Evolutionary conservation across 306 rosid species (phyloP).

Genomic region (Prunus padus): DNA sequence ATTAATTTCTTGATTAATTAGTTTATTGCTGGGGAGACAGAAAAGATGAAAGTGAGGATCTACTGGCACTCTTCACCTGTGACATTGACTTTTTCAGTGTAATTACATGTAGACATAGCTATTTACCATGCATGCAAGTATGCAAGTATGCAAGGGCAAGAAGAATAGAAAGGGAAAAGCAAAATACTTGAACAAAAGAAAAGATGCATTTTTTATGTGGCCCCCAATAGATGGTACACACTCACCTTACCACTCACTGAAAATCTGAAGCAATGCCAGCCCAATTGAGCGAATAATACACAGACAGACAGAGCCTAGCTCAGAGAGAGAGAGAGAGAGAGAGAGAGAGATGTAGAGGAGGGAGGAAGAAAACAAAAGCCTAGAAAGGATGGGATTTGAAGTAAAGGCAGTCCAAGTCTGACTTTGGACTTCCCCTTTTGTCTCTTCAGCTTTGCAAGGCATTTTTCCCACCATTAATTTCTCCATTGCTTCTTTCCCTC

Average conservation of each 20-base stretch:
- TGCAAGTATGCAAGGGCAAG: neutral
- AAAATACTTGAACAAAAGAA: neutral
- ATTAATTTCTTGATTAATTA: neutral
- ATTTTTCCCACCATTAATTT: neutral
- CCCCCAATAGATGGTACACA: slow-evolving; percentile 30
- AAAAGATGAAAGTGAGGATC: neutral
- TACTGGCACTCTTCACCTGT: neutral
- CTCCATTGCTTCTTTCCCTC: neutral
- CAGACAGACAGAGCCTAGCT: neutral
- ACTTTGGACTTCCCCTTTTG: slow-evolving; percentile 47
- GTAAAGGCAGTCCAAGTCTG: slow-evolving; percentile 18
- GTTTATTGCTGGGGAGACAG: neutral
- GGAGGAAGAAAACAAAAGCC: neutral
- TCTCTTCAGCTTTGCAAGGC: slow-evolving; percentile 33
- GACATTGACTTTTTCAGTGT: neutral
- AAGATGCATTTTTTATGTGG: slow-evolving; percentile 16
- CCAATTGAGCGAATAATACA: neutral
- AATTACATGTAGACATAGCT: neutral
- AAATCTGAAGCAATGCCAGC: slow-evolving; percentile 31
- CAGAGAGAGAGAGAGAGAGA: slow-evolving; percentile 11
- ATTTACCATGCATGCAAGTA: slow-evolving; percentile 37
- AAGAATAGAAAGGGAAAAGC: neutral
- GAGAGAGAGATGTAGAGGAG: neutral
- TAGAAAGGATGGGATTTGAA: slow-evolving; percentile 23
- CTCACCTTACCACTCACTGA: slow-evolving; percentile 8